A percentile compares a stretch with the other conserved stretches of the same genome.
Conservation (phyloP, 495 filamentous ascomycete genomes). For the Hypoxylon fuscum region DNA sequence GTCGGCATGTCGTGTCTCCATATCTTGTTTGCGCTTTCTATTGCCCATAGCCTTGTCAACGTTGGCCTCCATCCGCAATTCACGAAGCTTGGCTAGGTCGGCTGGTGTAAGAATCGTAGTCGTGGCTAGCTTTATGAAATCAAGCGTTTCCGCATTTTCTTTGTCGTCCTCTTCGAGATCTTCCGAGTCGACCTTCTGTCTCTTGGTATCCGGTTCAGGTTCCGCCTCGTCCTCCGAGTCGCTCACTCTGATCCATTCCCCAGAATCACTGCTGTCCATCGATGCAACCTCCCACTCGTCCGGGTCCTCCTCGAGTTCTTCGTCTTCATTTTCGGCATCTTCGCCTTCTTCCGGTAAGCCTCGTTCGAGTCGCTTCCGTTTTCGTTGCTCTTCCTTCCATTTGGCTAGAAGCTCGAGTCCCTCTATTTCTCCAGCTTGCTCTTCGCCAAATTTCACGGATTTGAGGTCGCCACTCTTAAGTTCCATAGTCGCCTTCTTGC, state of each 20-base stretch:
- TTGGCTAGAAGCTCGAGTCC: constrained; percentile 90
- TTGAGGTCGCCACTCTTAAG: constrained; percentile 74
- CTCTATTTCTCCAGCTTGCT: constrained; percentile 83
- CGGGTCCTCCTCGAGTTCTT: constrained; percentile 75
- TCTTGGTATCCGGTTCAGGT: constrained; percentile 69
- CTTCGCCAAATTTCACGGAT: constrained; percentile 80
- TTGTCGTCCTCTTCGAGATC: constrained; percentile 50
- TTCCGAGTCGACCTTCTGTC: constrained; percentile 53
- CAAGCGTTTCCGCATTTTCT: constrained; percentile 52
- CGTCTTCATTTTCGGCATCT: constrained; percentile 51
- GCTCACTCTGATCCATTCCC: constrained; percentile 91
- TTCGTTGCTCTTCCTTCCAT: constrained; percentile 91
- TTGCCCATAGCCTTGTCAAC: constrained; percentile 69
- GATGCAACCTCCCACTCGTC: constrained; percentile 88
- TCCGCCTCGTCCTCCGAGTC: constrained; percentile 83
- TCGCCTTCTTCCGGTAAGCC: constrained; percentile 61
- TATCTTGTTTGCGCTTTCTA: constrained; percentile 57
- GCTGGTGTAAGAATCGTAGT: constrained; percentile 90
- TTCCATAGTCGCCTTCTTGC: constrained; percentile 90
- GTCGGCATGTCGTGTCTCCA: constrained; percentile 72
- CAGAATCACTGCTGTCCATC: constrained; percentile 77
- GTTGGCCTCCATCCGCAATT: constrained; percentile 77
- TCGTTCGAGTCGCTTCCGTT: constrained; percentile 72
- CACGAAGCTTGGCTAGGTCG: constrained; percentile 89
- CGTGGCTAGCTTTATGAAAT: constrained; percentile 76